Percentiles rank a stretch among this genome's conserved stretches.
Evolutionary conservation across 2,329 filamentous ascomycete species (phyloP).

Genomic region (Colletotrichum destructivum): DNA sequence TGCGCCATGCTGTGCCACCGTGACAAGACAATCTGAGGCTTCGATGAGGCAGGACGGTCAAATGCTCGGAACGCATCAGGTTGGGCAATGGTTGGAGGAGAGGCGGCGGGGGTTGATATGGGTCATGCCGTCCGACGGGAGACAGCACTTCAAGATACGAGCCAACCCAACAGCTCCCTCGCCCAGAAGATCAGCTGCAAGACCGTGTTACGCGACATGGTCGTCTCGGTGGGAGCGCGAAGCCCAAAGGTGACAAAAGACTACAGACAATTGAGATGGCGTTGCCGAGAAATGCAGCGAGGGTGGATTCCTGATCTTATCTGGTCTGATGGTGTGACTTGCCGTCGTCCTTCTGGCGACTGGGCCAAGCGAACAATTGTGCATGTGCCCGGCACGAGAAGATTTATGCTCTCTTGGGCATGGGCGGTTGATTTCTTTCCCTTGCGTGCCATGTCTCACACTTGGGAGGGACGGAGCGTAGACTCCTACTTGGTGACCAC

Average conservation of each 20-base stretch:
- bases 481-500: slow-evolving; percentile 15
- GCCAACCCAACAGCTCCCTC: slow-evolving; percentile 7
- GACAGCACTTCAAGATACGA: slow-evolving; percentile 15
- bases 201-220: slow-evolving; percentile 16
- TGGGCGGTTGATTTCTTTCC: background rate
- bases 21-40: slow-evolving; percentile 35
- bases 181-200: slow-evolving; percentile 9
- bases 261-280: slow-evolving; percentile 26
- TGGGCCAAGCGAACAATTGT: background rate
- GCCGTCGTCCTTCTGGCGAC: background rate
- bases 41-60: slow-evolving; percentile 36
- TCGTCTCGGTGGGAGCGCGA: background rate
- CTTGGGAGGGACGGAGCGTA: background rate
- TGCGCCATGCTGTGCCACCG: slow-evolving; percentile 29
- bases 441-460: slow-evolving; percentile 27
- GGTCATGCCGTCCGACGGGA: slow-evolving; percentile 24
- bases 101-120: slow-evolving; percentile 18
- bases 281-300: slow-evolving; percentile 14
- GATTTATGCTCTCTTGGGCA: background rate
- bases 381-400: background rate
- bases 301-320: background rate
- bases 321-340: background rate
- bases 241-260: background rate
- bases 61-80: slow-evolving; percentile 13
- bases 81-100: slow-evolving; percentile 15